phyloP scores from a whole-genome alignment of 495 filamentous ascomycete species.

The Aspergillus carlsbadensis region DNA sequence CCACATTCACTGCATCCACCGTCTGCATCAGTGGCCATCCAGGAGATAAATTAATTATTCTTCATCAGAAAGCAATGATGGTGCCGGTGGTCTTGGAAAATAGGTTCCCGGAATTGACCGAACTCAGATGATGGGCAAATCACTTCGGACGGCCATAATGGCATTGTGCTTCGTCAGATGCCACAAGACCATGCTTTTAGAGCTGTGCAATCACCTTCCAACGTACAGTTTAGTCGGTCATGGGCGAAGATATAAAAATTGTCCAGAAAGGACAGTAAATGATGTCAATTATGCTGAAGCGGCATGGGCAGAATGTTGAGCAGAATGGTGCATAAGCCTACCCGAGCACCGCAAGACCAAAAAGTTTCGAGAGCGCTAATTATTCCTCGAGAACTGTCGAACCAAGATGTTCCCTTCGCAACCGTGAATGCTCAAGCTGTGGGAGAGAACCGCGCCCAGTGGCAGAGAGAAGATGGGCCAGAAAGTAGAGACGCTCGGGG shows the following conservation, averaged over 20 bases:
- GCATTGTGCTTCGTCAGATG: background rate
- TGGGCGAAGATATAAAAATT: background rate
- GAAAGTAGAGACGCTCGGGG: background rate
- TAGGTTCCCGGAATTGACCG: background rate
- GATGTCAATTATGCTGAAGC: conserved; percentile 7
- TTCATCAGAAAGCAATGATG: background rate
- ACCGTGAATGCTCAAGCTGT: background rate
- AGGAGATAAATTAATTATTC: background rate
- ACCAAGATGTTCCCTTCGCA: conserved; percentile 3
- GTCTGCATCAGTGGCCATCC: conserved; percentile 16
- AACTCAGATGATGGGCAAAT: background rate
- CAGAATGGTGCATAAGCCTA: conserved; percentile 20
- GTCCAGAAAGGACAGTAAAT: background rate
- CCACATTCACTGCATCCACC: conserved; percentile 30
- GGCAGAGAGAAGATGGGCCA: background rate
- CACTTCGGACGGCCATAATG: background rate
- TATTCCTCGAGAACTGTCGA: conserved; percentile 5
- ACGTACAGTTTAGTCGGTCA: background rate
- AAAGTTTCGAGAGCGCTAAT: conserved; percentile 2
- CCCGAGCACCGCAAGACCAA: conserved; percentile 4
- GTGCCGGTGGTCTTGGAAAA: conserved; percentile 10
- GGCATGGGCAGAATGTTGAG: conserved; percentile 17
- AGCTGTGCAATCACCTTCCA: background rate
- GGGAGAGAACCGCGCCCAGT: background rate
- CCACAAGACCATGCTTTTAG: background rate